phyloP scores from a whole-genome alignment of 805 yeast species.

The Candida nanaspora region DNA sequence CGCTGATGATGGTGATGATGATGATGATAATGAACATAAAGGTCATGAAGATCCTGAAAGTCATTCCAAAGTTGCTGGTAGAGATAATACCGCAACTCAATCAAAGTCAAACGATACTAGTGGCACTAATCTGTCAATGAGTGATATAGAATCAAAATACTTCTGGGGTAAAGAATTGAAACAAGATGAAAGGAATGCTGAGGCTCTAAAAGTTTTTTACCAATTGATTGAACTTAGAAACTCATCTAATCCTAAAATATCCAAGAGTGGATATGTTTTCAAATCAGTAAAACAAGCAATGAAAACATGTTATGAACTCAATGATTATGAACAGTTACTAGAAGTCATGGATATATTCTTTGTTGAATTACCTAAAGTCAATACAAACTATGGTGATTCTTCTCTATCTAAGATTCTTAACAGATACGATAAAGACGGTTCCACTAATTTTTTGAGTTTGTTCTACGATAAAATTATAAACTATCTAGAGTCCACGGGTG shows the following conservation, averaged over 20 bases:
- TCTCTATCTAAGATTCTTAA: slow-evolving; percentile 23
- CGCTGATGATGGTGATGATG: slow-evolving; percentile 5
- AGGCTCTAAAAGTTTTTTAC: slow-evolving; percentile 19
- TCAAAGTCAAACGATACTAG: too few relatives aligned
- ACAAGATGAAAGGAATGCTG: slow-evolving; percentile 22
- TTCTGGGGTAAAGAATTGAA: slow-evolving; percentile 25
- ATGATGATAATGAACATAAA: slow-evolving; percentile 2
- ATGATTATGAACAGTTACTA: slow-evolving; percentile 9
- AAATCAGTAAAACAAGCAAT: slow-evolving; percentile 27
- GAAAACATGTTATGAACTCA: slow-evolving; percentile 18
- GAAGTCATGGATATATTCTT: slow-evolving; percentile 14
- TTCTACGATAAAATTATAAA: slow-evolving; percentile 15
- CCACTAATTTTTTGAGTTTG: slow-evolving; percentile 9
- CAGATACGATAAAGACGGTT: slow-evolving; percentile 17
- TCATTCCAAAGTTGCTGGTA: too few relatives aligned
- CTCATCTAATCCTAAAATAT: neutral
- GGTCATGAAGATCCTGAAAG: slow-evolving; percentile 5
- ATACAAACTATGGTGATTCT: slow-evolving; percentile 19
- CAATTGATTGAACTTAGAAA: slow-evolving; percentile 8
- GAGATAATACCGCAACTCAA: too few relatives aligned
- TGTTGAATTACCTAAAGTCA: slow-evolving; percentile 9
- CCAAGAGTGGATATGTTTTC: slow-evolving; percentile 17
- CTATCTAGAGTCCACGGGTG: slow-evolving; percentile 6
- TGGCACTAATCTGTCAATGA: too few relatives aligned
- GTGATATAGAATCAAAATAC: slow-evolving; percentile 21